Conservation (phyloP, 164 flowering plant genomes). For the Akebia trifoliata region DNA sequence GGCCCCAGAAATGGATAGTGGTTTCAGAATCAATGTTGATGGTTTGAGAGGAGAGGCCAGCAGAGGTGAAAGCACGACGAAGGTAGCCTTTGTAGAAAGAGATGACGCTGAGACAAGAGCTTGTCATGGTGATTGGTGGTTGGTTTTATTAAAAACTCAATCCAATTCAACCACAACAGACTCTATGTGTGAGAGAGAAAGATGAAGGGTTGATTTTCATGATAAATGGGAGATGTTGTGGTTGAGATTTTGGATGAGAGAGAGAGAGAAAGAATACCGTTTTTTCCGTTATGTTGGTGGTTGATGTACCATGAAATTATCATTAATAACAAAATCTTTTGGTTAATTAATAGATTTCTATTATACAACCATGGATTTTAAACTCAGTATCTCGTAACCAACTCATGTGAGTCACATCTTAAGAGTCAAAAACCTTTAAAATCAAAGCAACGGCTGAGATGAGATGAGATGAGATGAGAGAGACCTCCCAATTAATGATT, state of each 20-base stretch:
- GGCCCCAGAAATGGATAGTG: conserved; percentile 55
- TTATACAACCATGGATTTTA: no score
- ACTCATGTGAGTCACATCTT: no score
- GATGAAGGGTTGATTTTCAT: background rate
- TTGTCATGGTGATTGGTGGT: conserved; percentile 13
- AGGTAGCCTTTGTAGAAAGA: conserved; percentile 37
- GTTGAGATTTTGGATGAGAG: background rate
- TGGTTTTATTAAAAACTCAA: no score
- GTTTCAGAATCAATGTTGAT: conserved; percentile 37
- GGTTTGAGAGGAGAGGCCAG: conserved; percentile 27
- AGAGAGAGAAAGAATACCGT: background rate
- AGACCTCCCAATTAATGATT: no score
- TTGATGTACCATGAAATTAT: no score
- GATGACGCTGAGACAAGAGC: conserved; percentile 48
- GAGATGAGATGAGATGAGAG: no score
- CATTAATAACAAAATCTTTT: no score
- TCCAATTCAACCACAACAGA: no score
- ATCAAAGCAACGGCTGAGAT: no score
- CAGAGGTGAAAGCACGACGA: conserved; percentile 37
- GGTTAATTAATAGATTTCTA: no score
- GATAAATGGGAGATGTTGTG: background rate
- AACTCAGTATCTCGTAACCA: no score
- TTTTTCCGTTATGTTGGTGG: background rate
- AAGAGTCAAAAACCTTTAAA: no score
- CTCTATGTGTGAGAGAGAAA: background rate